Base-by-base conservation (phyloP, 129 eudicot genomes). In the Pulicaria dysenterica region DNA sequence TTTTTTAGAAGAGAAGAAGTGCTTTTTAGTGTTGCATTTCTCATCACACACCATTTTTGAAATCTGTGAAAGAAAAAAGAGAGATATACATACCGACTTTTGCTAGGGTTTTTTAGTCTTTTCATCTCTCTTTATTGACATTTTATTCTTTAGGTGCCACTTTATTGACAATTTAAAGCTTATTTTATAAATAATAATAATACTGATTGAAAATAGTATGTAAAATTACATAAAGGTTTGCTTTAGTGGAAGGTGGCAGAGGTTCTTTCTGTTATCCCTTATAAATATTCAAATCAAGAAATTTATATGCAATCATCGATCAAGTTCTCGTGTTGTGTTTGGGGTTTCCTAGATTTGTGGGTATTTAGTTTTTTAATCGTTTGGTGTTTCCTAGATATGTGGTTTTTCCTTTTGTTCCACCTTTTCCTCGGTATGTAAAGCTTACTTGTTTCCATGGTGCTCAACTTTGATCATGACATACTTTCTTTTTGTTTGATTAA, bases 101-200 rank as follows among this genome's bases (percentile, higher is more conserved):
- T 80, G 46, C 61, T 70, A 72, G 45, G 64, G 67, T 55, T 69
- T 58, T 79, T 67, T 45, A 69, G 81, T 83, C 72, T 47, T 60
- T 79, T 79, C 41, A 54, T 73, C 57, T 73, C 66, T 83, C 91
- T 88, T 88, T 88, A 72, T 88, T 88, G 95, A 85, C 91, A 83
- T 76, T 83, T 81, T 59, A 76, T 47, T 79, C 45, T 49, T 42
- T 67, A 12, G 58, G 75, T 5, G 47, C 70, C 81, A 67, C 96
- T 89, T 89, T 89, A 83, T 86, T 86, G 96, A 89, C 91, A 86
- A 81, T 50, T 51, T 79, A 60, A 78, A 70, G 71, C 44, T 15
- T 60, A 10, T 14, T 42, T 68, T 76, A 51, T 57, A 24, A 24
- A 11, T 50, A 31, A 48, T 16, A 69, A 57, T 44, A 54, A 43